Conservation (phyloP, 164 flowering plant genomes). For the Pachysandra terminalis region DNA sequence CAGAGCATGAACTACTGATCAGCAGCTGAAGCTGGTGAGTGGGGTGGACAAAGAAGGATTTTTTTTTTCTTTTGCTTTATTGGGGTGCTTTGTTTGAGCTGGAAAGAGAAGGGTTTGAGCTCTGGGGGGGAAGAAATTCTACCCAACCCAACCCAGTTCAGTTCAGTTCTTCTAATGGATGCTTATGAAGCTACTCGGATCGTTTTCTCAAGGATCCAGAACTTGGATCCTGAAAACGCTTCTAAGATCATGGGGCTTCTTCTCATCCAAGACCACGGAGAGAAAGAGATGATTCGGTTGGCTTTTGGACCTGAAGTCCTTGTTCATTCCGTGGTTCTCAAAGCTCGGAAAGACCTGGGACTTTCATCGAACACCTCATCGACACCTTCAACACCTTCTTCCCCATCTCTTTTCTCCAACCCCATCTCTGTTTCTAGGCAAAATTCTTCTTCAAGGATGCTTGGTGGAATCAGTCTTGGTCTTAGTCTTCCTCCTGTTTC, state of each 20-base stretch:
- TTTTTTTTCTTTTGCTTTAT: too few relatives aligned
- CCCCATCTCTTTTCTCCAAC: conserved; percentile 41
- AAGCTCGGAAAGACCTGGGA: conserved; percentile 60
- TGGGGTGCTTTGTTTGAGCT: too few relatives aligned
- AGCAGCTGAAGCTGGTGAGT: conserved; percentile 16
- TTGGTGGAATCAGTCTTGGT: conserved; percentile 2
- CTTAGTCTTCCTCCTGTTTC: conserved; percentile 25
- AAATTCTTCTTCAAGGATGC: conserved; percentile 19
- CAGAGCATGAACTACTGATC: conserved; percentile 7
- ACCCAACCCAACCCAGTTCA: too few relatives aligned
- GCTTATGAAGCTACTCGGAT: conserved; percentile 82
- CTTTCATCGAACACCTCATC: conserved; percentile 39
- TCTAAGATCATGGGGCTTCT: conserved; percentile 86
- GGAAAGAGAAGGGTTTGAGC: too few relatives aligned
- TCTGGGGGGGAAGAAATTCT: too few relatives aligned
- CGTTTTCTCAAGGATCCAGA: conserved; percentile 77
- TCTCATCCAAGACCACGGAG: conserved; percentile 86
- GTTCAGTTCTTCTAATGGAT: conserved; percentile 45
- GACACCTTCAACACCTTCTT: conserved; percentile 46
- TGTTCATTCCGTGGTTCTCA: conserved; percentile 60
- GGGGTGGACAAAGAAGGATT: conserved; percentile 23
- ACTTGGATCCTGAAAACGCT: conserved; percentile 82
- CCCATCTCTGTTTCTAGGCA: conserved; percentile 32
- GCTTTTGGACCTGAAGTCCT: conserved; percentile 85
- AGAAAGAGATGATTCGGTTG: conserved; percentile 88